A percentile compares a stretch with the other conserved stretches of the same genome.
Conservation (phyloP, 345 rosid species). For the Gossypium rotundifolium region DNA sequence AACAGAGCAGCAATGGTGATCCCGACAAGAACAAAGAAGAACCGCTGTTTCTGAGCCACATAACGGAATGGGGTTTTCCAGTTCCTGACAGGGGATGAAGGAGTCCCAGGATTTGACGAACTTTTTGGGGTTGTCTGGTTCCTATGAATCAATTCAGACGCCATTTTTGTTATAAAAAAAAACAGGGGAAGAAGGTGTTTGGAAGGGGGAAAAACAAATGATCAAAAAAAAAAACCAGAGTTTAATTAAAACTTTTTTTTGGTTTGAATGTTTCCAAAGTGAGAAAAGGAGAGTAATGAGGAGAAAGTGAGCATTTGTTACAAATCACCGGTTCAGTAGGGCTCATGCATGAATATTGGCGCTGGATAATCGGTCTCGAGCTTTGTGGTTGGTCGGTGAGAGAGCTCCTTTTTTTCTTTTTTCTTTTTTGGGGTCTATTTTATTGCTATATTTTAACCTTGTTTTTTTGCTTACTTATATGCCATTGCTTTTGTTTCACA, state of each 20-base stretch:
- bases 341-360: background rate
- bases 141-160: conserved; percentile 20
- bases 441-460: background rate
- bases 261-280: background rate
- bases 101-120: background rate
- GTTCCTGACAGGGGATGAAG: background rate
- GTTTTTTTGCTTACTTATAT: background rate
- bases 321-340: background rate
- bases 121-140: conserved; percentile 13
- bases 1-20: conserved; percentile 51
- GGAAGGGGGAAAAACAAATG: background rate
- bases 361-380: background rate
- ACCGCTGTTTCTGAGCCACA: conserved; percentile 48
- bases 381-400: background rate
- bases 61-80: conserved; percentile 29
- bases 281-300: background rate
- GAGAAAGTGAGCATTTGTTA: background rate
- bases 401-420: background rate
- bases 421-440: background rate
- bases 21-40: conserved; percentile 51
- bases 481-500: background rate
- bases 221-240: background rate
- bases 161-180: conserved; percentile 18
- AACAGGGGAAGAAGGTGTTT: background rate
- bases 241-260: background rate